phyloP scores from a whole-genome alignment of 352 stramenopile genomes.

The Lagenidium sp. region DNA sequence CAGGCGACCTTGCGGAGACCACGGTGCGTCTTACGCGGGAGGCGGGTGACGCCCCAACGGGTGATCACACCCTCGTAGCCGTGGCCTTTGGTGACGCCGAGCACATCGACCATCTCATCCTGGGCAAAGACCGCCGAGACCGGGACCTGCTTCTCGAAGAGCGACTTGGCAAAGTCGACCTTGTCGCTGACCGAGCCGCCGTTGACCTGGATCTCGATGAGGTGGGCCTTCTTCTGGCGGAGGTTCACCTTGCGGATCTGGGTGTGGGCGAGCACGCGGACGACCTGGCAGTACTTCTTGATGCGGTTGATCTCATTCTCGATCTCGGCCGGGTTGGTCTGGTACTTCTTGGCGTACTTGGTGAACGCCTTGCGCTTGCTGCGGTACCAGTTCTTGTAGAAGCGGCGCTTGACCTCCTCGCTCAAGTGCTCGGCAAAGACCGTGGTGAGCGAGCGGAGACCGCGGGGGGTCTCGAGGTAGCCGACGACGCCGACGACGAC shows the following conservation, averaged over 20 bases:
- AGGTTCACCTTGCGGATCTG: constrained; percentile 99
- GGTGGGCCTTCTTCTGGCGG: constrained; percentile 99
- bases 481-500: constrained; percentile 99
- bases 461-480: constrained; percentile 99
- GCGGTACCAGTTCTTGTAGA: constrained; percentile 99
- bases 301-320: constrained; percentile 98
- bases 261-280: constrained; percentile 99
- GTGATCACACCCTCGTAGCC: constrained; percentile 99
- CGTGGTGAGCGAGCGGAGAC: constrained; percentile 98
- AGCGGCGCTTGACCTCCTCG: constrained; percentile 98
- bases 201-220: constrained; percentile 99
- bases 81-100: constrained; percentile 98
- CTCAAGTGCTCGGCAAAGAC: constrained; percentile 99
- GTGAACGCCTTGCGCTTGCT: constrained; percentile 99
- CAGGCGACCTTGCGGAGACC: constrained; percentile 99
- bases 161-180: constrained; percentile 98
- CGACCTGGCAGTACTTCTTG: constrained; percentile 99
- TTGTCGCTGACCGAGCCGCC: constrained; percentile 96
- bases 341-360: constrained; percentile 99
- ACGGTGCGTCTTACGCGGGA: constrained; percentile 99
- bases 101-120: constrained; percentile 99
- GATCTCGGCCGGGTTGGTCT: constrained; percentile 87
- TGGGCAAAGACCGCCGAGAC: constrained; percentile 93
- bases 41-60: constrained; percentile 98
- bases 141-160: constrained; percentile 99